Percentiles rank a stretch among this genome's conserved stretches.
Evolutionary conservation across 2,329 filamentous ascomycete species (phyloP).

Genomic region (Diplodia sapinea): DNA sequence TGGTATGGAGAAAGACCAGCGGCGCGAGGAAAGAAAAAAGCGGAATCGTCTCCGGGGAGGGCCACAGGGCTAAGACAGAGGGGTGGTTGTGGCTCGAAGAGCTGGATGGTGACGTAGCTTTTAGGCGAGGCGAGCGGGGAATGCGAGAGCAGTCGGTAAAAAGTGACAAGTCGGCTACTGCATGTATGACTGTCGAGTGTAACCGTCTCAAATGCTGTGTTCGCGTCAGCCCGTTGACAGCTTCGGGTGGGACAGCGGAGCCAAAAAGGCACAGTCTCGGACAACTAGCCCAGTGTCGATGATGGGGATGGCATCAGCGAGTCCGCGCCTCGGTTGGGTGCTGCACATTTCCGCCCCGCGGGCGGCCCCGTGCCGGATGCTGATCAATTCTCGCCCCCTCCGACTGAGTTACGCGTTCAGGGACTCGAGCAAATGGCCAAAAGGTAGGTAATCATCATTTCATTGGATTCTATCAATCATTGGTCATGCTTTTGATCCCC

Average conservation of each 20-base stretch:
- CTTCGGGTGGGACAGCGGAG: not conserved
- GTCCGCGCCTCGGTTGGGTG: constrained; percentile 5
- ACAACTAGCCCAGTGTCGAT: not conserved
- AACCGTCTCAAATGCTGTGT: constrained; percentile 13
- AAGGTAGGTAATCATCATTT: not conserved
- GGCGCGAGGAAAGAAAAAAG: too few relatives aligned
- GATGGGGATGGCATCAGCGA: not conserved
- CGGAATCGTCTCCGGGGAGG: not conserved
- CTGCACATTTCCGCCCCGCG: constrained; percentile 15
- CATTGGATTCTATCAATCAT: constrained; percentile 10
- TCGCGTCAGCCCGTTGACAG: constrained; percentile 5
- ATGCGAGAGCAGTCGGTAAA: not conserved
- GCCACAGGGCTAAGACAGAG: not conserved
- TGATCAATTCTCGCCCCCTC: not conserved
- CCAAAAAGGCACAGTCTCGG: not conserved
- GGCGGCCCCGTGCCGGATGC: constrained; percentile 10
- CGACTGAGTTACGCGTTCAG: not conserved
- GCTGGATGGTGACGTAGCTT: not conserved
- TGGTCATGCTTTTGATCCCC: constrained; percentile 6
- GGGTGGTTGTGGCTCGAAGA: not conserved
- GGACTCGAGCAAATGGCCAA: not conserved
- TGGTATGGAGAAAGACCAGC: not conserved
- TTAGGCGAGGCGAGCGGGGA: not conserved
- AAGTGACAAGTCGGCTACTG: constrained; percentile 23
- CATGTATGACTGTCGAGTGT: not conserved